Conservation (phyloP, 441 rosid genomes). For the Populus hybrid region DNA sequence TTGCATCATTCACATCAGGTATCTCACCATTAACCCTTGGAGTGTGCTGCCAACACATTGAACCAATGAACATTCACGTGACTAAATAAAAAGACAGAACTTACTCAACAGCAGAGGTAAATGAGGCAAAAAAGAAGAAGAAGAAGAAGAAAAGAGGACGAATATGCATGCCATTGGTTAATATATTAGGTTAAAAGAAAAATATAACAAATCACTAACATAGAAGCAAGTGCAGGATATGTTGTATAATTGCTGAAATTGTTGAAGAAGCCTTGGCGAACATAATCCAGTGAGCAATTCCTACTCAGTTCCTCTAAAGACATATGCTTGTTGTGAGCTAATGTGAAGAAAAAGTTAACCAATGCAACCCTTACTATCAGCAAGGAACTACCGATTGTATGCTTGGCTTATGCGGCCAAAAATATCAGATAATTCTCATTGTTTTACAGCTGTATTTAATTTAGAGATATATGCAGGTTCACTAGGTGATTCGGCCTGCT, state of each 20-base stretch:
- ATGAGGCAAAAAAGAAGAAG: neutral
- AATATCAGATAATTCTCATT: neutral
- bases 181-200: too few relatives aligned
- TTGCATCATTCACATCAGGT: slow-evolving; percentile 82
- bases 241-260: neutral
- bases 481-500: neutral
- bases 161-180: neutral
- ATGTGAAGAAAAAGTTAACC: neutral
- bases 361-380: neutral
- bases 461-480: neutral
- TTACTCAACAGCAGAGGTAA: neutral
- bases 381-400: neutral
- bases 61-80: neutral
- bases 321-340: neutral
- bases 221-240: neutral
- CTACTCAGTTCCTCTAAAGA: neutral
- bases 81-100: neutral
- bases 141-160: neutral
- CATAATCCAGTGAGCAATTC: neutral
- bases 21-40: slow-evolving; percentile 79
- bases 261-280: neutral
- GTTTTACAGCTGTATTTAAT: neutral
- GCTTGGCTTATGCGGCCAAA: neutral
- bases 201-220: neutral
- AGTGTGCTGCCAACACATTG: slow-evolving; percentile 64